Percentiles rank a stretch among this genome's conserved stretches.
Conservation (phyloP, 2,329 filamentous ascomycete species). For the Talaromyces amestolkiae region DNA sequence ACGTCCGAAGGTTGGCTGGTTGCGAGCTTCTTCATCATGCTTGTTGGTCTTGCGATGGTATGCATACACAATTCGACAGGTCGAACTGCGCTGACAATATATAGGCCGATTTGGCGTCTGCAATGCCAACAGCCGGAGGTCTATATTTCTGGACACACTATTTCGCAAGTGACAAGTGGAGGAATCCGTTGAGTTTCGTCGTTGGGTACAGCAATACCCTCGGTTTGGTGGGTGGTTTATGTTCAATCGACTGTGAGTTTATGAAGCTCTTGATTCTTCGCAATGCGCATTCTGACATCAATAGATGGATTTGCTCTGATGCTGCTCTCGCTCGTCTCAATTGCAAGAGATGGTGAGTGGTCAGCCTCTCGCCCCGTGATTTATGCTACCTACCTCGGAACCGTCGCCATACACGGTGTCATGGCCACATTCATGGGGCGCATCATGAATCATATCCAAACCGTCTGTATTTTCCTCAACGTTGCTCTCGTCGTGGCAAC, state of each 20-base stretch:
- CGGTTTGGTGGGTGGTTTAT: conserved; percentile 60
- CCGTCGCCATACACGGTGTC: conserved; percentile 54
- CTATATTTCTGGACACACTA: conserved; percentile 62
- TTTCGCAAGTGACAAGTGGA: conserved; percentile 54
- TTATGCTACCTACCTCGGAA: conserved; percentile 58
- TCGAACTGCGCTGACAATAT: neutral
- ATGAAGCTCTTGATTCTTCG: neutral
- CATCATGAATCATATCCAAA: conserved; percentile 60
- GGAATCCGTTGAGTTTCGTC: conserved; percentile 59
- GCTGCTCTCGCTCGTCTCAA: conserved; percentile 59
- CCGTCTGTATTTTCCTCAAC: conserved; percentile 56
- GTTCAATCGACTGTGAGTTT: conserved; percentile 57
- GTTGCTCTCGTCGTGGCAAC: conserved; percentile 56
- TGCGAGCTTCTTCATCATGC: conserved; percentile 57
- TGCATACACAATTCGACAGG: conserved; percentile 26
- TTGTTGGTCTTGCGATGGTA: conserved; percentile 60
- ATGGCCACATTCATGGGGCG: conserved; percentile 54
- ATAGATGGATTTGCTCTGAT: conserved; percentile 53
- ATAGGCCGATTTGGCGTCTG: conserved; percentile 51
- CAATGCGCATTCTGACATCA: conserved; percentile 17
- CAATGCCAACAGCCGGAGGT: conserved; percentile 60
- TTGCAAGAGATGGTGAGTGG: conserved; percentile 58
- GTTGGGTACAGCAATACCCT: conserved; percentile 63
- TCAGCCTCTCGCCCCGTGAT: conserved; percentile 55
- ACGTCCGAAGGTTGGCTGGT: conserved; percentile 53